Conservation (phyloP, 2,329 filamentous ascomycete genomes). For the Fusarium sulawesiense region DNA sequence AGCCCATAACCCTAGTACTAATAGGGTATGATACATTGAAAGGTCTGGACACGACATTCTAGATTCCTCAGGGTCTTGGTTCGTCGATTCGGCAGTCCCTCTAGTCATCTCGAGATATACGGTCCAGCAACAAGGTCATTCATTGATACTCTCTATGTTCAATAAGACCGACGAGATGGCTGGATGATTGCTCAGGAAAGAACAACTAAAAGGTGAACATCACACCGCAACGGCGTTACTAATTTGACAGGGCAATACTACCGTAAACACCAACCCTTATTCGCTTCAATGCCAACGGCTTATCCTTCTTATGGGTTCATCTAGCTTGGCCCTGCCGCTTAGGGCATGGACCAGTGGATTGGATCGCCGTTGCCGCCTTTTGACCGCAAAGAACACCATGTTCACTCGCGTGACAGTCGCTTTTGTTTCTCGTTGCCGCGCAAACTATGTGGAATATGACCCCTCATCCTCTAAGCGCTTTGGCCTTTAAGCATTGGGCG, state of each 20-base stretch:
- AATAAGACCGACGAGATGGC: not conserved
- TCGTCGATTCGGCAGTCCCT: not conserved
- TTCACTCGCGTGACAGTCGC: conserved; percentile 28
- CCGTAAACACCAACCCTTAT: not conserved
- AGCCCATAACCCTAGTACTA: conserved; percentile 26
- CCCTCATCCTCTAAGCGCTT: conserved; percentile 23
- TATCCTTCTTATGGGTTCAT: not conserved
- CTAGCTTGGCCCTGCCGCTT: conserved; percentile 12
- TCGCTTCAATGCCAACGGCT: conserved; percentile 12
- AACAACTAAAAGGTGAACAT: not conserved
- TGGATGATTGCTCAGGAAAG: not conserved
- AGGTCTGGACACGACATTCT: conserved; percentile 14
- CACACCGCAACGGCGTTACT: conserved; percentile 1
- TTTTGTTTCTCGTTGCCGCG: conserved; percentile 5
- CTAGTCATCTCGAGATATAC: not conserved
- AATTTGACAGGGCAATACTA: not conserved
- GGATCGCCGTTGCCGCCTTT: conserved; percentile 23
- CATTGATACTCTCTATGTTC: not conserved
- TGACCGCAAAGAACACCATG: conserved; percentile 36
- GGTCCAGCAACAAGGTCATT: not conserved
- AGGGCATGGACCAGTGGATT: conserved; percentile 19
- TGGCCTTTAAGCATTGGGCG: conserved; percentile 18
- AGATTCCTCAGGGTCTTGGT: conserved; percentile 29
- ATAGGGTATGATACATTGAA: conserved; percentile 23
- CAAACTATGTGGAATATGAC: conserved; percentile 9